Percentiles rank a stretch among this genome's conserved stretches.
phyloP scores from a whole-genome alignment of 2,329 filamentous ascomycete species.

The Capronia americana region DNA sequence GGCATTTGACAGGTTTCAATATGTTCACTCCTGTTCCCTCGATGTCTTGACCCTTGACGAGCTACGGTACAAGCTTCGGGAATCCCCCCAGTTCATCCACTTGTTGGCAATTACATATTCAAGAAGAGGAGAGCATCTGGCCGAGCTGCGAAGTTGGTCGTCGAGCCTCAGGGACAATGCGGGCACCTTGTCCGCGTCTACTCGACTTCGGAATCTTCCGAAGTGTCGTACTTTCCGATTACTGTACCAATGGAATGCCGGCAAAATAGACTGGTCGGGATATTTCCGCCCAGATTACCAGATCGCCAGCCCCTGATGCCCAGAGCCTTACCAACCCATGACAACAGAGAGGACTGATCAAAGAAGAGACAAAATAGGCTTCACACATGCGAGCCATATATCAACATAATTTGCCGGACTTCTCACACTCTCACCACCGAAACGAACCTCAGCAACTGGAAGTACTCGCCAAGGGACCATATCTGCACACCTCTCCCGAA shows the following conservation, averaged over 20 bases:
- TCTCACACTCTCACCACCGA: neutral
- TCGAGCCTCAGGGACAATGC: slow-evolving; percentile 11
- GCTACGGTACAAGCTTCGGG: slow-evolving; percentile 1
- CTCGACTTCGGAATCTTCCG: slow-evolving; percentile 10
- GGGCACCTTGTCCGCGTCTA: neutral
- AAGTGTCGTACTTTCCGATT: neutral
- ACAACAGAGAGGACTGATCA: slow-evolving; percentile 4
- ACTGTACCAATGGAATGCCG: too few species aligned
- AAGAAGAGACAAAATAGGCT: slow-evolving; percentile 5
- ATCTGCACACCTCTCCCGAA: slow-evolving; percentile 11
- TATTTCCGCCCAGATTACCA: slow-evolving; percentile 11
- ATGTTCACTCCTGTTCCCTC: slow-evolving; percentile 6
- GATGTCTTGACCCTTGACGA: slow-evolving; percentile 9
- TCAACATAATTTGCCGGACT: slow-evolving; percentile 3
- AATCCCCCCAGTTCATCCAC: slow-evolving; percentile 7
- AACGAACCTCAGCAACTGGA: neutral
- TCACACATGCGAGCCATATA: slow-evolving; percentile 9
- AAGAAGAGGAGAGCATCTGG: slow-evolving; percentile 1
- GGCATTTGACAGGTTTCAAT: slow-evolving; percentile 6
- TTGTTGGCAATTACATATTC: slow-evolving; percentile 1
- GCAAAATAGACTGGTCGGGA: slow-evolving; percentile 7
- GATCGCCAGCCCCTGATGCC: slow-evolving; percentile 8
- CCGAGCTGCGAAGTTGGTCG: slow-evolving; percentile 8
- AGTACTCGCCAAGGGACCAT: slow-evolving; percentile 1
- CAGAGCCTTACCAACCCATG: slow-evolving; percentile 7